Percentiles rank a stretch among this genome's conserved stretches.
phyloP scores from a whole-genome alignment of 371 early-diverging fungal genomes.

The Haplosporangium sp. region DNA sequence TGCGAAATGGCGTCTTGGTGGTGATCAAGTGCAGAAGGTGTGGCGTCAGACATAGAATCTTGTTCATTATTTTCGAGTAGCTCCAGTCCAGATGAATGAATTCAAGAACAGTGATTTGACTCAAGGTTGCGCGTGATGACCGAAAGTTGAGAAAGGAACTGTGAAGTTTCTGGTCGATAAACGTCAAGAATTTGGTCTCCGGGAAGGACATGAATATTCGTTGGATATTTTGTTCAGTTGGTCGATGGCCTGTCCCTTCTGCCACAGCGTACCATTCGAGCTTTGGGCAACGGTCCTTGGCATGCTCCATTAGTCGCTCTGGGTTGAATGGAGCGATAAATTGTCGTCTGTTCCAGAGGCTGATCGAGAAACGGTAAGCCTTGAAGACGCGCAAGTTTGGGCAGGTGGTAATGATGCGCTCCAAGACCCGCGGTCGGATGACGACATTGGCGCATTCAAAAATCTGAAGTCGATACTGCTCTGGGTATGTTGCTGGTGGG shows the following conservation, averaged over 20 bases:
- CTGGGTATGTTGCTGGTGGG: conserved; percentile 15
- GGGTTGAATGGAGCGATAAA: background rate
- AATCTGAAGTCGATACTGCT: conserved; percentile 20
- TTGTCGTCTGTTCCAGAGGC: no score
- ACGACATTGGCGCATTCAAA: conserved; percentile 9
- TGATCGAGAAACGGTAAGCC: conserved; percentile 6
- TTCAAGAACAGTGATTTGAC: conserved; percentile 18
- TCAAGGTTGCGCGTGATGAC: background rate
- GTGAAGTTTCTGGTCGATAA: background rate
- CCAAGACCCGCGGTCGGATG: conserved; percentile 14
- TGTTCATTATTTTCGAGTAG: background rate
- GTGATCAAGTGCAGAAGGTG: conserved; percentile 15
- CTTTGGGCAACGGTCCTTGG: conserved; percentile 11
- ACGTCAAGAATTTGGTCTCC: conserved; percentile 1
- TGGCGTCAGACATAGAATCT: conserved; percentile 18
- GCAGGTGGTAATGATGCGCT: conserved; percentile 27
- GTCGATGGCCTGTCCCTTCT: background rate
- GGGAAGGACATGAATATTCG: background rate
- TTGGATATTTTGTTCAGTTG: background rate
- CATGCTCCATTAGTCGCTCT: conserved; percentile 6
- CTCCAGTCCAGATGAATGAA: background rate
- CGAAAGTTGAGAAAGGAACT: background rate
- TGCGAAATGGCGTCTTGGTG: background rate
- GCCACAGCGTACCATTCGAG: conserved; percentile 24
- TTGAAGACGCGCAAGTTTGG: conserved; percentile 21